Conservation (phyloP, 805 yeast genomes). For the Yamadazyma philogaea region DNA sequence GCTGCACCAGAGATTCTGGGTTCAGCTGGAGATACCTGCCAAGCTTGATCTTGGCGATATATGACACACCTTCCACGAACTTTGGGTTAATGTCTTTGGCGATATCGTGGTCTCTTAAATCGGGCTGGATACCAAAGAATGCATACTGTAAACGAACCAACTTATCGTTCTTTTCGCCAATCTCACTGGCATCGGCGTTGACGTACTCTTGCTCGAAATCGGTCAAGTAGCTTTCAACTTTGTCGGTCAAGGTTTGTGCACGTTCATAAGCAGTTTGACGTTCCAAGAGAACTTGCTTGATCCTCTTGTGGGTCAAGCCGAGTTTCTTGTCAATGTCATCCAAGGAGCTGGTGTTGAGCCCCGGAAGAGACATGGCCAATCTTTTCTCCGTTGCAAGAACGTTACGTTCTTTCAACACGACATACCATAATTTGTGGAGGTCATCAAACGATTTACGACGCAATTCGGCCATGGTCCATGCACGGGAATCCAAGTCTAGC, state of each 20-base stretch:
- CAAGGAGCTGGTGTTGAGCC: conserved; percentile 30
- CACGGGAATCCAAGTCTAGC: conserved; percentile 53
- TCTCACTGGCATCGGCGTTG: conserved; percentile 49
- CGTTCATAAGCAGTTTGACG: conserved; percentile 69
- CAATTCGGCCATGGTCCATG: conserved; percentile 87
- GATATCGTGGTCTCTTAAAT: conserved; percentile 53
- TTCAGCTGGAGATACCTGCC: conserved; percentile 29
- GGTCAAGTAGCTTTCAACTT: conserved; percentile 47
- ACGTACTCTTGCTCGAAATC: conserved; percentile 61
- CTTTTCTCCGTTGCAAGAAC: conserved; percentile 71
- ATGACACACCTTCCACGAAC: conserved; percentile 63
- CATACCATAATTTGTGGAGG: conserved; percentile 87
- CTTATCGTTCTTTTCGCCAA: conserved; percentile 58
- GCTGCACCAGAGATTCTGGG: conserved; percentile 19
- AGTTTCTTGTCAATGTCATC: conserved; percentile 40
- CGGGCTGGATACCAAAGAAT: conserved; percentile 78
- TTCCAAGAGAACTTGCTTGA: conserved; percentile 84
- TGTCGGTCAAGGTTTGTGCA: conserved; percentile 47
- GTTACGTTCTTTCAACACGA: conserved; percentile 80
- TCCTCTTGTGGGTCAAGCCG: conserved; percentile 44
- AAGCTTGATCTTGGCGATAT: conserved; percentile 66
- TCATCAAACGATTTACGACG: conserved; percentile 91
- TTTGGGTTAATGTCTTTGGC: conserved; percentile 48
- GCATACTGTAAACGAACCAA: conserved; percentile 79
- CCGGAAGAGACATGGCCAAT: conserved; percentile 39